Evolutionary conservation across 164 flowering plant species (phyloP), one percentile per base, ranked within the genome.

Genomic region (Brasenia schreberi): DNA sequence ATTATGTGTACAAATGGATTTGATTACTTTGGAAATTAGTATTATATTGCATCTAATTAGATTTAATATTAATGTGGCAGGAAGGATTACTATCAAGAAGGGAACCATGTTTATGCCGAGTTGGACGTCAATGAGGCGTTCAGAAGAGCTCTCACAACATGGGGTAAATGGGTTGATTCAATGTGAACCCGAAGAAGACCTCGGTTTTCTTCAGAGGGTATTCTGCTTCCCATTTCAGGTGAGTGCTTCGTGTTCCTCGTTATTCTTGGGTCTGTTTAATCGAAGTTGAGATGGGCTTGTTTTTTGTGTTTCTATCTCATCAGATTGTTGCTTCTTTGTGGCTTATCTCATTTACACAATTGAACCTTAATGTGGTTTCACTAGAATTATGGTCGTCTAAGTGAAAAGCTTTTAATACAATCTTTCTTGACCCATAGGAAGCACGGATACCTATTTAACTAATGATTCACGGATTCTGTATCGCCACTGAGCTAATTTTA

Each of bases 191-290:
- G 1, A 60, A 18, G 44, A 91, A 85, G 74, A 81, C 87, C 42
- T 68, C 68, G 19, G 96, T 92, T 63, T 81, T 90, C 78, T 95
- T 95, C 78, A 75, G 99, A 68, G 97, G 99, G 0, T 95, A 92
- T 73, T 95, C 99, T 0, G 84, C 83, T 17, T 80, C 99, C 39
- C 99, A 95, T 81, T 95, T 95, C 85, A 92, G 97, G 99, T 95
- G 76, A 68, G 10, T 14, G 16, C 12, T 49, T 49, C 12, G 16
- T 14, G 16, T 14, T 9, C 56, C 3, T 49, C 9, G 10, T 49
- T 49, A 9, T 14, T 9, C 16, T 49, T 49, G 16, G 56, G 10
- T 1, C 14, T 49, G 56, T 14, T 9, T 1, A 9, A 9, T 4
- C 16, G 56, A 49, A 14, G 10, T 49, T 49, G 12, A 9, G 10